Evolutionary conservation across 495 filamentous ascomycete genomes (phyloP), one percentile per base, ranked within the genome.

Genomic region (Penicillium flavigenum): DNA sequence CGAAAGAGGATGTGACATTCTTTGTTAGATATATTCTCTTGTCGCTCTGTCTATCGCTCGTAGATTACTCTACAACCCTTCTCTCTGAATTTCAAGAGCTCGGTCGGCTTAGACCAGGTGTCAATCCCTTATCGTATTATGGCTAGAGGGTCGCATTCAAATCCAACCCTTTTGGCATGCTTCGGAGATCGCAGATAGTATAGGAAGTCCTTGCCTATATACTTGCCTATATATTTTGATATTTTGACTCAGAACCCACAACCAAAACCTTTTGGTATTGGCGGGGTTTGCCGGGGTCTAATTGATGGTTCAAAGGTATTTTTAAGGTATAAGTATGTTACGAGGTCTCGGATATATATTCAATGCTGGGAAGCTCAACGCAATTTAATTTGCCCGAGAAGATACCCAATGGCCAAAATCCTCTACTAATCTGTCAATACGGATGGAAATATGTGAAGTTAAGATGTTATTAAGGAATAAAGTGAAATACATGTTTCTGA

Each of bases 1-100:
- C 53, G n/a, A 51, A 64, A 66, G 63, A 68, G 26, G 57, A 65
- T 29, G 46, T 63, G 32, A 59, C 51, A 34, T 8, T 27, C 17
- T 63, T 65, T 55, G 6, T 64, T 58, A 50, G 39, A 48, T 62
- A 66, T 64, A 16, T 58, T 49, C 66, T 58, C 12, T 57, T 69
- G 14, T 58, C 58, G 9, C 19, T 31, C 16, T 22, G 22, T 43
- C n/a, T 31, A 47, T 61, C 62, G 14, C 64, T 66, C 6, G 29
- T 58, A 9, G 34, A 61, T 55, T 63, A 51, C 39, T 46, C 43
- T 47, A 31, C 29, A 44, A 39, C 56, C 4, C 17, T n/a, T 57
- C 61, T 22, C 22, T 22, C 22, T 29, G 6, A 60, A 29, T 51
- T 63, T 17, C 56, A 41, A 36, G 50, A 60, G 34, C 48, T 61